Conservation (phyloP, 1,139 yeast species). For the Taiozyma sp. region DNA sequence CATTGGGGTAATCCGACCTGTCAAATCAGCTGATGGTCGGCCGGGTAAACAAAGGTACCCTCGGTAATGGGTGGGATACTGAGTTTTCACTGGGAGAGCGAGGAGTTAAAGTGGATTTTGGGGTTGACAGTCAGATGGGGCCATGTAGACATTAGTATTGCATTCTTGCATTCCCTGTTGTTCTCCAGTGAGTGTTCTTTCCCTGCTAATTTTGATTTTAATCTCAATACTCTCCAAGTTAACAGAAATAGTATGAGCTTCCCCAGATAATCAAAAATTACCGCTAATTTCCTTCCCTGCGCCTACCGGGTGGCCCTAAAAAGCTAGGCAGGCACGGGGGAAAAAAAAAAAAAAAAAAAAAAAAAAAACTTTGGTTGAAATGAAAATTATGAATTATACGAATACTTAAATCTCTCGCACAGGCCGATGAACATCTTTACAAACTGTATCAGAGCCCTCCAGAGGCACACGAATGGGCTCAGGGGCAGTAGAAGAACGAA, state of each 20-base stretch:
- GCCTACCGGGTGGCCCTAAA: no score
- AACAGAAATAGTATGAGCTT: not conserved
- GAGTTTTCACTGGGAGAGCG: not conserved
- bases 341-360: no score
- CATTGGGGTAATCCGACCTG: not conserved
- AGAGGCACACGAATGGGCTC: not conserved
- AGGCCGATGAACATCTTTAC: not conserved
- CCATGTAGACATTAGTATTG: no score
- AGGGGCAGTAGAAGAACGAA: not conserved
- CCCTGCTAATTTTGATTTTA: no score
- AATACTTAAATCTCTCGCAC: not conserved
- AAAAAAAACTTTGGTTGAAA: no score
- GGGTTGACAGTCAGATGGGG: no score
- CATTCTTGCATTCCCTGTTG: not conserved
- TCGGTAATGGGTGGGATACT: not conserved
- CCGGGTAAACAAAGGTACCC: not conserved
- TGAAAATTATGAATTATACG: not conserved
- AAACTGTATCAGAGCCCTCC: not conserved
- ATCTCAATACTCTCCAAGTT: no score
- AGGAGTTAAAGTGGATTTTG: no score
- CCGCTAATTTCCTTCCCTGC: not conserved
- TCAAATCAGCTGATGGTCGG: not conserved
- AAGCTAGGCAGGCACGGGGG: not conserved
- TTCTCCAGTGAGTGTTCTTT: not conserved
- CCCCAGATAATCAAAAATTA: not conserved